phyloP scores from a whole-genome alignment of 345 rosid genomes.

The Heritiera fomes region DNA sequence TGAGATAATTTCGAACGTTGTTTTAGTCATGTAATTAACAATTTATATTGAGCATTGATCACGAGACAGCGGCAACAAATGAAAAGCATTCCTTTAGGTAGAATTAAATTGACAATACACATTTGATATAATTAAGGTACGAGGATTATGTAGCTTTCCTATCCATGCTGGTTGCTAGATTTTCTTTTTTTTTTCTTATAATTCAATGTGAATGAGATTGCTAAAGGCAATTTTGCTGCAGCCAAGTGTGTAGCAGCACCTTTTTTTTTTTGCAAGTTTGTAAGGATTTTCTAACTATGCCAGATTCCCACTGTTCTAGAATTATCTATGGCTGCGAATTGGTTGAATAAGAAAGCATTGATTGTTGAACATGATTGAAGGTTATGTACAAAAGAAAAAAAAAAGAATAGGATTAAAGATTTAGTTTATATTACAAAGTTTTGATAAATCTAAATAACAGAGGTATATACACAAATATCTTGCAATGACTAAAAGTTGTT shows the following conservation, averaged over 20 bases:
- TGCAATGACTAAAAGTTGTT: too few relatives aligned
- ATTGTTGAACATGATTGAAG: not conserved
- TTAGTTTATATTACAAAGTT: too few relatives aligned
- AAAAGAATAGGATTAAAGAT: too few relatives aligned
- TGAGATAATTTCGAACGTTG: too few relatives aligned
- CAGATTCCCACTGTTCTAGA: not conserved
- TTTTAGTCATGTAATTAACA: not conserved
- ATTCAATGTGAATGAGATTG: too few relatives aligned
- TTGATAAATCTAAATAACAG: too few relatives aligned
- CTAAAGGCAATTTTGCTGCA: not conserved
- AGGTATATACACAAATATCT: too few relatives aligned
- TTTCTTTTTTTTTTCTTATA: too few relatives aligned
- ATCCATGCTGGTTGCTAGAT: not conserved
- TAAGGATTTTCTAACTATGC: not conserved
- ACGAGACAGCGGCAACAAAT: not conserved
- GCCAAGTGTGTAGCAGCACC: not conserved
- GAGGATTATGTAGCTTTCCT: not conserved
- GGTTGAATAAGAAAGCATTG: not conserved
- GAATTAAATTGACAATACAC: too few relatives aligned
- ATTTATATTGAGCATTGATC: not conserved
- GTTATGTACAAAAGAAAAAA: too few relatives aligned
- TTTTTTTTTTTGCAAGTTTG: too few relatives aligned
- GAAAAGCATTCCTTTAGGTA: not conserved
- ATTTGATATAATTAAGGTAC: too few relatives aligned
- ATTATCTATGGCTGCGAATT: not conserved